Evolutionary conservation across 1,139 yeast genomes (phyloP).

Genomic region (Blastobotrys petasosporus): DNA sequence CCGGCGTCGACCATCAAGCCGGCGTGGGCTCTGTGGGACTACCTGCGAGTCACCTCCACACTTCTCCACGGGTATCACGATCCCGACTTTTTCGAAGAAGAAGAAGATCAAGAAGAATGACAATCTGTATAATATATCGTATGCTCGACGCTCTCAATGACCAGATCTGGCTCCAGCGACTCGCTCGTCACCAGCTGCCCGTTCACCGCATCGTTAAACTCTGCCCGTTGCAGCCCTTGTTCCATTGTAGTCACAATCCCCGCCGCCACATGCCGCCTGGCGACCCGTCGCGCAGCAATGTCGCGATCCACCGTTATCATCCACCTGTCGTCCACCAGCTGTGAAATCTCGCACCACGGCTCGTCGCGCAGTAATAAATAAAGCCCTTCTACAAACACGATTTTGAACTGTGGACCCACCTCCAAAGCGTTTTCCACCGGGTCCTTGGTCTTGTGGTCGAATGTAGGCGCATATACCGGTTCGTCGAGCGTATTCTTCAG

Average conservation of each 20-base stretch:
- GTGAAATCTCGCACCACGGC: slow-evolving; percentile 34
- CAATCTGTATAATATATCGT: not conserved
- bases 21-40: slow-evolving; percentile 33
- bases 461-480: slow-evolving; percentile 61
- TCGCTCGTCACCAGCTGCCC: slow-evolving; percentile 50
- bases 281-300: slow-evolving; percentile 52
- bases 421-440: slow-evolving; percentile 50
- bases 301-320: slow-evolving; percentile 40
- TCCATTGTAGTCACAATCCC: slow-evolving; percentile 56
- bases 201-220: slow-evolving; percentile 63
- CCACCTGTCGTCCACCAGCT: slow-evolving; percentile 36
- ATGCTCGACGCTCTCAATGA: slow-evolving; percentile 24
- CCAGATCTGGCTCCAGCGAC: slow-evolving; percentile 37
- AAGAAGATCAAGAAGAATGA: slow-evolving; percentile 2
- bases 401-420: slow-evolving; percentile 38
- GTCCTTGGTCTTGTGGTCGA: slow-evolving; percentile 61
- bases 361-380: slow-evolving; percentile 34
- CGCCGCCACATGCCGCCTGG: slow-evolving; percentile 61
- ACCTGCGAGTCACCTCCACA: slow-evolving; percentile 25
- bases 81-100: slow-evolving; percentile 22
- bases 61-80: slow-evolving; percentile 27
- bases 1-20: slow-evolving; percentile 25
- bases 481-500: slow-evolving; percentile 41
- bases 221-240: slow-evolving; percentile 59
- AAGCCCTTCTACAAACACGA: slow-evolving; percentile 56